Base-by-base conservation (phyloP, 306 rosid species). In the Datisca glomerata region DNA sequence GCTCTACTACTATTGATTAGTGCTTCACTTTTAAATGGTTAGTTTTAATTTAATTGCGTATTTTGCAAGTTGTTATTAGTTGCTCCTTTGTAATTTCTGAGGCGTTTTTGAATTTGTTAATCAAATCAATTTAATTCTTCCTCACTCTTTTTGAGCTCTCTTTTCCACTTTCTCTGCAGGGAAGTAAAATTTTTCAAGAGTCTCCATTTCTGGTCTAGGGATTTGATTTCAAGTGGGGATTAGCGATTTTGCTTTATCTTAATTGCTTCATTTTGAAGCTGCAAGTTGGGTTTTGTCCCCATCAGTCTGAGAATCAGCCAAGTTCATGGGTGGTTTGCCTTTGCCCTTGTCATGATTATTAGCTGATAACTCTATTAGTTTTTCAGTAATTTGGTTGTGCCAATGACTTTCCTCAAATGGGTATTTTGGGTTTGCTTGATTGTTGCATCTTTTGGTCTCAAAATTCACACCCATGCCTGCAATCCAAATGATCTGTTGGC, bases 401-500 rank as follows among this genome's bases (percentile, higher is more conserved):
- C 65, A 31, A 52, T 43, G 37, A 35, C 68, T 49, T 45, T 65
- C 41, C 32, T 73, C 56, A 61, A 43, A 47, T 73, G 71, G 65
- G 49, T 75, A 23, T 38, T 74, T 19, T 55, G 71, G 45, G 67
- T 69, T 57, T 77, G 69, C 57, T 74, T 66, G 16, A 24, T 74
- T 52, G 59, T 44, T 62, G 60, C 48, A 8, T 71, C 69, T 51
- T 22, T 60, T 44, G 65, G 66, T 60, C 66, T 73, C 35, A 43
- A 47, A 36, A 43, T 36, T 41, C 35, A 56, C 24, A 49, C 28
- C n/a, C 23, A 7, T 36, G 41, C 67, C 18, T 81, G 87, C 57
- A 46, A 81, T 60, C 74, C 71, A 9, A 47, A 34, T 34, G 93
- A 81, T 77, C 47, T 67, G 29, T 35, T 47, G 58, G 84, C 86